These are phyloP conservation scores for Cicer bijugum DNA, from an alignment of 306 rosid genomes.

Conservation along the genomic window DNA sequence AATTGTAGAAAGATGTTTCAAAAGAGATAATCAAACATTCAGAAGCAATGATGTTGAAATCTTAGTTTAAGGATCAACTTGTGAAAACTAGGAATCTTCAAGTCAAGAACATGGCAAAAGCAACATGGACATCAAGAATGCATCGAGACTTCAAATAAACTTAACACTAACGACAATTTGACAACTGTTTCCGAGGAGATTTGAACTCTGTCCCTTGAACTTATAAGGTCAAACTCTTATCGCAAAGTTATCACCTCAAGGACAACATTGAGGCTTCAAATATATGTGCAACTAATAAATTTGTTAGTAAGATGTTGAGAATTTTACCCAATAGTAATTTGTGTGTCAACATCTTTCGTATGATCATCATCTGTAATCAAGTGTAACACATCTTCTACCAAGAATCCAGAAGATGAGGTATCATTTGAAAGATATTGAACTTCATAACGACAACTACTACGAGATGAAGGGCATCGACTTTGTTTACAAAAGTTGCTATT, in stretches of 20 bases:
- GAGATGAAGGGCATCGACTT: conserved; percentile 57
- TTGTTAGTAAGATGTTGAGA: conserved; percentile 15
- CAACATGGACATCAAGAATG: background rate
- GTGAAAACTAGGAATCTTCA: conserved; percentile 29
- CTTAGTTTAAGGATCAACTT: conserved; percentile 22
- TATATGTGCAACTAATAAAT: background rate
- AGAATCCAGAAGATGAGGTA: conserved; percentile 70
- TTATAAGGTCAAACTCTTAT: no score
- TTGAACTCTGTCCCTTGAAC: no score
- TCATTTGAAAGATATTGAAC: conserved; percentile 57
- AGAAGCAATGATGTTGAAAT: conserved; percentile 4
- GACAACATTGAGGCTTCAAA: conserved; percentile 1
- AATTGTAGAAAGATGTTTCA: conserved; percentile 9
- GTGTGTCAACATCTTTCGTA: conserved; percentile 52
- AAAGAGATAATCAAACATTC: conserved; percentile 31
- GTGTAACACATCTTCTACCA: conserved; percentile 85
- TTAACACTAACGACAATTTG: no score
- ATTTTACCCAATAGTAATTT: conserved; percentile 68
- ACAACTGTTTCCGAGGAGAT: no score
- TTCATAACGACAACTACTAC: conserved; percentile 56
- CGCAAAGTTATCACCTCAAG: no score
- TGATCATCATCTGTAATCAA: conserved; percentile 60
- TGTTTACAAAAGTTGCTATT: conserved; percentile 55
- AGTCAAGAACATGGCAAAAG: conserved; percentile 7
- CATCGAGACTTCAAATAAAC: conserved; percentile 3